These are phyloP conservation scores for Diaporthe caulivora DNA, from an alignment of 2,329 filamentous ascomycete species.

Conservation along the genomic window DNA sequence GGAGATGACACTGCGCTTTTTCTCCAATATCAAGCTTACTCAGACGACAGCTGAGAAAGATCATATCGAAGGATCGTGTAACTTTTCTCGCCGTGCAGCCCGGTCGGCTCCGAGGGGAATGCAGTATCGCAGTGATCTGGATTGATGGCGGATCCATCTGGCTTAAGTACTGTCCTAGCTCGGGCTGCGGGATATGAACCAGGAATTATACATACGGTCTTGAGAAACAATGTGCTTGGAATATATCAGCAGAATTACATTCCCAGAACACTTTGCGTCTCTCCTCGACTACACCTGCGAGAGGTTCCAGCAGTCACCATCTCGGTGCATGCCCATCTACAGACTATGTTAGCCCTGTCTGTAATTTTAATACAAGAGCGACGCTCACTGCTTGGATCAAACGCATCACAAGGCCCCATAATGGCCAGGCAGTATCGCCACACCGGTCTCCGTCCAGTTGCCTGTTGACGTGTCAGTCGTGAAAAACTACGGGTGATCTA, in stretches of 20 bases:
- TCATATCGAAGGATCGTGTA: not conserved
- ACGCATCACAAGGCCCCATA: not conserved
- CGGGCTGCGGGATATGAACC: too few relatives aligned
- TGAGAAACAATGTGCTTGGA: slow-evolving; percentile 32
- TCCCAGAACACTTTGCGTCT: slow-evolving; percentile 31
- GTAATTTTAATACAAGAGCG: not conserved
- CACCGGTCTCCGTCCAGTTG: not conserved
- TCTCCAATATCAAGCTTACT: not conserved
- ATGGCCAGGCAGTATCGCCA: not conserved
- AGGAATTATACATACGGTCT: slow-evolving; percentile 6
- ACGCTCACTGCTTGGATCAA: slow-evolving; percentile 1
- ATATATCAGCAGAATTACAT: slow-evolving; percentile 30
- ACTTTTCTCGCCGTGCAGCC: not conserved
- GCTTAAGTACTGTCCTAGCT: not conserved
- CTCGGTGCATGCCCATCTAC: slow-evolving; percentile 29
- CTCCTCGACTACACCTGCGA: slow-evolving; percentile 26
- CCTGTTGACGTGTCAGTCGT: not conserved
- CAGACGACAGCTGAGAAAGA: not conserved
- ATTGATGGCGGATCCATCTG: not conserved
- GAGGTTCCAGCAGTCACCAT: slow-evolving; percentile 27
- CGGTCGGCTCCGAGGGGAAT: not conserved
- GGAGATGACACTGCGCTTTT: not conserved
- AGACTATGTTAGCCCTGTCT: not conserved
- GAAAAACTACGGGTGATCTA: not conserved
- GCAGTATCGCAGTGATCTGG: not conserved